phyloP scores from a whole-genome alignment of 192 early-diverging fungal genomes.

The Coemansia pectinata region DNA sequence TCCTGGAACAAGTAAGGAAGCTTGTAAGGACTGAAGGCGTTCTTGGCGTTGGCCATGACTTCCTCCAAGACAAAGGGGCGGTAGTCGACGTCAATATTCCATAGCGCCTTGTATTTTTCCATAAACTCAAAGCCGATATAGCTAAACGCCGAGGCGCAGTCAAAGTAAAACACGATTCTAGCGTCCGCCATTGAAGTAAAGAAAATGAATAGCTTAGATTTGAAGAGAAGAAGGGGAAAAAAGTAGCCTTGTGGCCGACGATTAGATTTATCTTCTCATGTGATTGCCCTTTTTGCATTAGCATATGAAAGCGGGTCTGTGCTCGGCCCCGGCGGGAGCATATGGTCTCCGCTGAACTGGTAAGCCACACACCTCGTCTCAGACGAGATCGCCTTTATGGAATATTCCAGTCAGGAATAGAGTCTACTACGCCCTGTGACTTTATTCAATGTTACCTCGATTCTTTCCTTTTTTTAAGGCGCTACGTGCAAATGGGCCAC shows the following conservation, averaged over 20 bases:
- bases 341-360: neutral
- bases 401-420: neutral
- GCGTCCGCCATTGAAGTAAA: neutral
- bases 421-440: neutral
- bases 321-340: neutral
- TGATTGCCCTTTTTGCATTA: neutral
- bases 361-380: neutral
- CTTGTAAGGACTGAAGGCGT: conserved; percentile 42
- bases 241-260: neutral
- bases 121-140: conserved; percentile 55
- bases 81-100: conserved; percentile 45
- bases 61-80: conserved; percentile 31
- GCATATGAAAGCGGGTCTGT: conserved; percentile 4
- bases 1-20: conserved; percentile 35
- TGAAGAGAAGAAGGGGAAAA: neutral
- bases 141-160: conserved; percentile 40
- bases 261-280: neutral
- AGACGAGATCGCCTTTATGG: neutral
- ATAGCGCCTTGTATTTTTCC: conserved; percentile 39
- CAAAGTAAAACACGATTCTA: conserved; percentile 44
- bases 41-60: conserved; percentile 35
- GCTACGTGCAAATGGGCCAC: conserved; percentile 1
- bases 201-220: neutral
- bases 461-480: neutral
- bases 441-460: neutral